Evolutionary conservation across 2,329 filamentous ascomycete species (phyloP).

Genomic region (Macroventuria anomochaeta): DNA sequence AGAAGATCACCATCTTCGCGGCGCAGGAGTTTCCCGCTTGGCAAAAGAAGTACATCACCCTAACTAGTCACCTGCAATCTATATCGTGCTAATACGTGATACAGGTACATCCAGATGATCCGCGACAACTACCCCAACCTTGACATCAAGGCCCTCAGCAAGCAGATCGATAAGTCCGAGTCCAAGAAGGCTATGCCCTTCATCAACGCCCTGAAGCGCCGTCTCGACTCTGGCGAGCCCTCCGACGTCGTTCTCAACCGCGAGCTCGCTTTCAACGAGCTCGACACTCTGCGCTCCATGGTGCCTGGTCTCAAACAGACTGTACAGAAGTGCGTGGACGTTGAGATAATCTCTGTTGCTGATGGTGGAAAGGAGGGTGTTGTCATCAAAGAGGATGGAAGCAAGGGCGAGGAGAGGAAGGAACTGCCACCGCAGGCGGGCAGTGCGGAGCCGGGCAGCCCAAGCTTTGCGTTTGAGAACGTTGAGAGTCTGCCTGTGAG

Average conservation of each 20-base stretch:
- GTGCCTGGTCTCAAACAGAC: slow-evolving; percentile 78
- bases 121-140: slow-evolving; percentile 53
- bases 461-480: slow-evolving; percentile 87
- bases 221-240: slow-evolving; percentile 72
- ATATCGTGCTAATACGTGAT: not conserved
- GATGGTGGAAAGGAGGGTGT: slow-evolving; percentile 72
- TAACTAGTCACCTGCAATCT: not conserved
- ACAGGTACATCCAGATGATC: slow-evolving; percentile 44
- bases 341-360: slow-evolving; percentile 75
- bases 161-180: slow-evolving; percentile 81
- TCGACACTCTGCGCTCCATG: slow-evolving; percentile 77
- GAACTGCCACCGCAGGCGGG: slow-evolving; percentile 68
- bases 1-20: slow-evolving; percentile 86
- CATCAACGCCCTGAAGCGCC: slow-evolving; percentile 84
- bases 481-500: slow-evolving; percentile 52
- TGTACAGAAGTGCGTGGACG: slow-evolving; percentile 69
- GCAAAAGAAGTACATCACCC: slow-evolving; percentile 86
- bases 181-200: slow-evolving; percentile 99
- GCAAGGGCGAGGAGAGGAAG: slow-evolving; percentile 64
- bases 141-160: slow-evolving; percentile 82
- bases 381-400: slow-evolving; percentile 60
- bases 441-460: slow-evolving; percentile 79
- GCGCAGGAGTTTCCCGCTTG: slow-evolving; percentile 82
- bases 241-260: slow-evolving; percentile 76
- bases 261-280: slow-evolving; percentile 87